Conservation (phyloP, 2,329 filamentous ascomycete genomes). For the Beauveria asiatica region DNA sequence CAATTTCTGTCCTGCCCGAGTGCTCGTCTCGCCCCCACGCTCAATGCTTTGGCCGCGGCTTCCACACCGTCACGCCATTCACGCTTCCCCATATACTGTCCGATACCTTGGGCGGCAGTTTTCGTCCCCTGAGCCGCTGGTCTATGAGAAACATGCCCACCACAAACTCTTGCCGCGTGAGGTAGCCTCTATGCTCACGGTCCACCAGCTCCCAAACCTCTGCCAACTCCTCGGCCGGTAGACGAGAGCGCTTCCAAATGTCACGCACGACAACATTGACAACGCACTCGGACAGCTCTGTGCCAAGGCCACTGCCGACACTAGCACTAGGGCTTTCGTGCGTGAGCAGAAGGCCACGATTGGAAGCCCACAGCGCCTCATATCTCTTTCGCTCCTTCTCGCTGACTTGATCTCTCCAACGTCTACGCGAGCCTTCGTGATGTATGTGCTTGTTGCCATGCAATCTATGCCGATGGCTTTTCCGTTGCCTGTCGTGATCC, state of each 20-base stretch:
- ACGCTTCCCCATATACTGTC: slow-evolving; percentile 71
- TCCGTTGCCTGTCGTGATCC: slow-evolving; percentile 43
- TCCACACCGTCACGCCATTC: slow-evolving; percentile 34
- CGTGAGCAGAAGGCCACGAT: slow-evolving; percentile 51
- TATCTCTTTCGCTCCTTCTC: slow-evolving; percentile 68
- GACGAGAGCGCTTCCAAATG: slow-evolving; percentile 63
- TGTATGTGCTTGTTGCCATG: slow-evolving; percentile 58
- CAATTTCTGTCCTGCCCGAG: background rate
- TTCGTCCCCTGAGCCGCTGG: slow-evolving; percentile 69
- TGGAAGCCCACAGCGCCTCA: slow-evolving; percentile 78
- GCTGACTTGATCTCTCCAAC: slow-evolving; percentile 70
- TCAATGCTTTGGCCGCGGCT: slow-evolving; percentile 19
- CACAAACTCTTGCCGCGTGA: slow-evolving; percentile 66
- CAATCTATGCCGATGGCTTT: slow-evolving; percentile 43
- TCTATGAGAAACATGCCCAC: slow-evolving; percentile 79
- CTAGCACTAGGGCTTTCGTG: slow-evolving; percentile 13
- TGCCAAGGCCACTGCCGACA: slow-evolving; percentile 13
- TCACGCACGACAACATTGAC: slow-evolving; percentile 62
- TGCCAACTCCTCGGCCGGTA: slow-evolving; percentile 59
- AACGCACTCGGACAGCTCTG: slow-evolving; percentile 42
- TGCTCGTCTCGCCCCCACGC: background rate
- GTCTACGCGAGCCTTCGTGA: slow-evolving; percentile 64
- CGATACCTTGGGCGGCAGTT: slow-evolving; percentile 62
- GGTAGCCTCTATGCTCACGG: slow-evolving; percentile 40
- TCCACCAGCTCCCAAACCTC: slow-evolving; percentile 75